Evolutionary conservation across 1,284 basidiomycete species (phyloP).

Genomic region (Sphaerobolus stellatus): DNA sequence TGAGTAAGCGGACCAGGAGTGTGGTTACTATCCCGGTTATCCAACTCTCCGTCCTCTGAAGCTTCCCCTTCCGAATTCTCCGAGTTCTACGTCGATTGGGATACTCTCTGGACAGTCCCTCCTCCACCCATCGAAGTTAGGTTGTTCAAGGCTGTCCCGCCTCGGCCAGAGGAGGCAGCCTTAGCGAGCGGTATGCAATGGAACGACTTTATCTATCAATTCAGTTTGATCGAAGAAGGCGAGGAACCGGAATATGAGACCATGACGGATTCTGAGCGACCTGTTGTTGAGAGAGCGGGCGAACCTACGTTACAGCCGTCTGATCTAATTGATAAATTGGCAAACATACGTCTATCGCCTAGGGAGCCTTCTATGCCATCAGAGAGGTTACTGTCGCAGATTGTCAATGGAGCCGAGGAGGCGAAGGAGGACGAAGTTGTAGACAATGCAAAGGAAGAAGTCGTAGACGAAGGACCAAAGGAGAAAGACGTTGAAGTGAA

Average conservation of each 20-base stretch:
- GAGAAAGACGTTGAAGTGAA: background rate
- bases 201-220: conserved; percentile 5
- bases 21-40: no score
- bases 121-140: conserved; percentile 47
- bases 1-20: no score
- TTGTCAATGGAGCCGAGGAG: background rate
- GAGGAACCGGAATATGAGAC: background rate
- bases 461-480: background rate
- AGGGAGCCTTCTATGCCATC: background rate
- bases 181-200: background rate
- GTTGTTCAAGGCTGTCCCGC: background rate
- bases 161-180: background rate
- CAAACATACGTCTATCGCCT: background rate
- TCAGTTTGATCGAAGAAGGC: background rate
- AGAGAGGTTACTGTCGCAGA: no score
- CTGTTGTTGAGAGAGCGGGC: background rate
- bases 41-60: no score
- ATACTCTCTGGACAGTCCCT: conserved; percentile 68
- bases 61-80: no score
- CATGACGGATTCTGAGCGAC: background rate
- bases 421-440: background rate
- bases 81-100: conserved; percentile 71
- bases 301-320: background rate
- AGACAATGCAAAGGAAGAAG: background rate
- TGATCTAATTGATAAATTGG: background rate